Percentiles rank a stretch among this genome's conserved stretches.
phyloP scores from a whole-genome alignment of 345 rosid genomes.

The Eucalyptus fibrosa region DNA sequence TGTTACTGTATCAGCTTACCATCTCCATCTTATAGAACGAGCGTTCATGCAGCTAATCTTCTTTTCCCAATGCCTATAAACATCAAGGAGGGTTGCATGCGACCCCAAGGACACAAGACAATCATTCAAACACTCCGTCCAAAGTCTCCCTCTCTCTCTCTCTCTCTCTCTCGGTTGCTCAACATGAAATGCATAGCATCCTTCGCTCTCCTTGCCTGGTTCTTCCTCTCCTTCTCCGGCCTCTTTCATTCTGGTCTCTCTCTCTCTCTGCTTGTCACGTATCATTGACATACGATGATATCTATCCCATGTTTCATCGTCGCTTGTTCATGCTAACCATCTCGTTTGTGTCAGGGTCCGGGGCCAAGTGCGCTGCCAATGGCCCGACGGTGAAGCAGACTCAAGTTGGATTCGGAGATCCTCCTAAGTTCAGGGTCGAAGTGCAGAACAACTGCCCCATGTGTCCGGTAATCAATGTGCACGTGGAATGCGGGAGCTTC shows the following conservation, averaged over 20 bases:
- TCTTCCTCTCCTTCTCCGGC: not conserved
- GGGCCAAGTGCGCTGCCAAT: not conserved
- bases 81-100: not conserved
- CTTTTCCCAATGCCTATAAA: not conserved
- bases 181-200: not conserved
- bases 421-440: constrained; percentile 12
- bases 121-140: not conserved
- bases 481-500: constrained; percentile 15
- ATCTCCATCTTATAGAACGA: not conserved
- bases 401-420: constrained; percentile 2
- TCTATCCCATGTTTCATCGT: not conserved
- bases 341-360: not conserved
- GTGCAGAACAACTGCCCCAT: constrained; percentile 14
- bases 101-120: not conserved
- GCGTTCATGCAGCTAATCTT: not conserved
- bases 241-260: not conserved
- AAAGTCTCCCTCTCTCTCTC: not conserved
- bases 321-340: not conserved
- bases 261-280: not conserved
- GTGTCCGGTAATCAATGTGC: constrained; percentile 17
- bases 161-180: not conserved
- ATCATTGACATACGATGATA: not conserved
- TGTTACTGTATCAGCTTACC: not conserved
- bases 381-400: constrained; percentile 8
- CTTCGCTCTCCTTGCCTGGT: not conserved